Percentiles rank a stretch among this genome's conserved stretches.
These are phyloP conservation scores for Turnera subulata DNA, from an alignment of 345 rosid species.

Conservation along the genomic window DNA sequence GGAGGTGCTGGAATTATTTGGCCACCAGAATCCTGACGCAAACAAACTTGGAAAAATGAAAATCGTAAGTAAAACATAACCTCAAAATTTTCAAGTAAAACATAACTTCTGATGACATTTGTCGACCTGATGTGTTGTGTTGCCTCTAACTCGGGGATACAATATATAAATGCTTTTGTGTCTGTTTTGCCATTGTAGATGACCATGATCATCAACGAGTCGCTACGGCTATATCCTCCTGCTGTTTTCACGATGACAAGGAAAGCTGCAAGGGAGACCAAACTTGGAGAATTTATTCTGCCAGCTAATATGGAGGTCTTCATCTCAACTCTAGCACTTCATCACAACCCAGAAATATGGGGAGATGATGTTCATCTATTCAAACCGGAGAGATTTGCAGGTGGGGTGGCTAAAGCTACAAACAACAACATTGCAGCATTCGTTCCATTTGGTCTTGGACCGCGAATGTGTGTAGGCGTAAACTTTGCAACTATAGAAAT, in stretches of 20 bases:
- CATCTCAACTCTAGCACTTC: conserved; percentile 20
- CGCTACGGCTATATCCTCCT: conserved; percentile 37
- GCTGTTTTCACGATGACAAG: background rate
- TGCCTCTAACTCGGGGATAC: too few relatives aligned
- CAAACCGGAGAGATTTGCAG: conserved; percentile 17
- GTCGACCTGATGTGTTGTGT: too few relatives aligned
- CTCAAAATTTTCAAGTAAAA: too few relatives aligned
- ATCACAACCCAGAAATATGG: conserved; percentile 34
- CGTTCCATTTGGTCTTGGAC: conserved; percentile 16
- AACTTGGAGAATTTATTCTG: conserved; percentile 24
- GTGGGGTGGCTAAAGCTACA: conserved; percentile 15
- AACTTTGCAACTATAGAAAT: conserved; percentile 17
- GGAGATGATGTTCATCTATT: conserved; percentile 24
- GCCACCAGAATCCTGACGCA: background rate
- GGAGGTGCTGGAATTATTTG: conserved; percentile 1
- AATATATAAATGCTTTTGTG: background rate
- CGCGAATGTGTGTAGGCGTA: conserved; percentile 14
- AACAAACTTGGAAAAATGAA: conserved; percentile 1
- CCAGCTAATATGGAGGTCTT: conserved; percentile 14
- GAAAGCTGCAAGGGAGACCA: conserved; percentile 12
- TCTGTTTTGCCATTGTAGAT: conserved; percentile 9
- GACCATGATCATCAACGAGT: conserved; percentile 34
- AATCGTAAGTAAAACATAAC: conserved; percentile 21
- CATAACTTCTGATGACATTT: too few relatives aligned
- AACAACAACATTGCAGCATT: background rate